Evolutionary conservation across 306 rosid genomes (phyloP), one percentile per base, ranked within the genome.

Genomic region (Gleditsia sinensis): DNA sequence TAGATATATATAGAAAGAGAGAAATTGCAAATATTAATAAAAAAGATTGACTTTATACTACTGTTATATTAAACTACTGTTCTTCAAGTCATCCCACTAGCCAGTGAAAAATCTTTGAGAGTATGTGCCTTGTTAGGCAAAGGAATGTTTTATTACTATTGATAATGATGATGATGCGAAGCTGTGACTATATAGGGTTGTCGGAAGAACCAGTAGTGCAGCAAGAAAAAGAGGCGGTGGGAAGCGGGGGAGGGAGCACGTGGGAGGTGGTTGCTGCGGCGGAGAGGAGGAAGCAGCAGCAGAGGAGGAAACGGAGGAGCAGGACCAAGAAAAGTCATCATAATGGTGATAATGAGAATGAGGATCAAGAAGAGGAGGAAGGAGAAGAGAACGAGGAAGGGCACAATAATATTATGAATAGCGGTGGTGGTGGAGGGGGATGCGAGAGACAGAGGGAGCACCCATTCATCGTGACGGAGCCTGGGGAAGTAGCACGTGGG

Each of bases 401-500:
- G 45, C 7, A n/a, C n/a, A n/a, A n/a, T n/a, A n/a, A n/a, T n/a
- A n/a, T n/a, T n/a, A n/a, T n/a, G n/a, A n/a, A n/a, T n/a, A n/a
- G n/a, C n/a, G n/a, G n/a, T n/a, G n/a, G n/a, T n/a, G n/a, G n/a
- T n/a, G n/a, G 56, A 28, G 67, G 75, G 5, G 74, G 82, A 1
- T 34, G 83, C 7, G 96, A 94, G 85, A 83, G 99, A 67, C 93
- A 84, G 76, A 72, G 99, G 24, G 99, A 94, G 75, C 99, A 94
- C 49, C 99, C 99, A 0, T 92, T 94, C 77, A 92, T 94, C 21
- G 99, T 94, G 36, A 94, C 99, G 6, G 99, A 94, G 76, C 97
- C 96, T 5, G 99, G 97, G 54, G 99, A 94, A 72, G 99, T 92
- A 61, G 99, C 99, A 67, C 96, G 99, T 75, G 99, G 99, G 70